phyloP scores from a whole-genome alignment of 2,329 filamentous ascomycete species.

The Magnaporthiopsis rhizophila region DNA sequence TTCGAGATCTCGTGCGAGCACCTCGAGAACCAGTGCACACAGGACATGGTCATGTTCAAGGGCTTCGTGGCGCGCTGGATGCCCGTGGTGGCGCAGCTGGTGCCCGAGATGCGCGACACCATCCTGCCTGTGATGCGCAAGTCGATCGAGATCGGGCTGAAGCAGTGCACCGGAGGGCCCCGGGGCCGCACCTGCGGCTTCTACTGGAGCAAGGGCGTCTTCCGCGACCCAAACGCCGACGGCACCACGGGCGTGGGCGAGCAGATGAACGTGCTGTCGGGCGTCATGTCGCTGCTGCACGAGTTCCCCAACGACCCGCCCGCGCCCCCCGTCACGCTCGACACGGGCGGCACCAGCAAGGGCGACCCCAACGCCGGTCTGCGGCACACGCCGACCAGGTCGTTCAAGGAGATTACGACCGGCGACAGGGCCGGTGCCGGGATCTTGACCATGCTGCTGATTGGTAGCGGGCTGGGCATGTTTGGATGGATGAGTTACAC shows the following conservation, averaged over 20 bases:
- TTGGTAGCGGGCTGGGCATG: conserved; percentile 22
- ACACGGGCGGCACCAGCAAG: conserved; percentile 33
- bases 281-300: conserved; percentile 37
- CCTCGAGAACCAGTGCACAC: conserved; percentile 44
- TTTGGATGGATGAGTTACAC: conserved; percentile 23
- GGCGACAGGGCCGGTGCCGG: conserved; percentile 32
- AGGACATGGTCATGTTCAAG: conserved; percentile 68
- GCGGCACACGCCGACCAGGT: background rate
- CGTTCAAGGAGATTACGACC: conserved; percentile 13
- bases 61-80: conserved; percentile 62
- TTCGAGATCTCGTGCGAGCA: conserved; percentile 60
- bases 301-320: conserved; percentile 12
- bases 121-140: conserved; percentile 51
- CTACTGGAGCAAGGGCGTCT: conserved; percentile 43
- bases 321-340: conserved; percentile 24
- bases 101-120: conserved; percentile 44
- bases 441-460: conserved; percentile 29
- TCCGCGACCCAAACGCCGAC: conserved; percentile 25
- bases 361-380: conserved; percentile 23
- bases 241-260: conserved; percentile 38
- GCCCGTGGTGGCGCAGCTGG: conserved; percentile 49
- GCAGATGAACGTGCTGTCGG: conserved; percentile 42
- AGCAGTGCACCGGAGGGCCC: conserved; percentile 53
- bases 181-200: conserved; percentile 57
- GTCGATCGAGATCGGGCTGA: conserved; percentile 51